Conservation (phyloP, 2,329 filamentous ascomycete genomes). For the Diaporthe vexans region DNA sequence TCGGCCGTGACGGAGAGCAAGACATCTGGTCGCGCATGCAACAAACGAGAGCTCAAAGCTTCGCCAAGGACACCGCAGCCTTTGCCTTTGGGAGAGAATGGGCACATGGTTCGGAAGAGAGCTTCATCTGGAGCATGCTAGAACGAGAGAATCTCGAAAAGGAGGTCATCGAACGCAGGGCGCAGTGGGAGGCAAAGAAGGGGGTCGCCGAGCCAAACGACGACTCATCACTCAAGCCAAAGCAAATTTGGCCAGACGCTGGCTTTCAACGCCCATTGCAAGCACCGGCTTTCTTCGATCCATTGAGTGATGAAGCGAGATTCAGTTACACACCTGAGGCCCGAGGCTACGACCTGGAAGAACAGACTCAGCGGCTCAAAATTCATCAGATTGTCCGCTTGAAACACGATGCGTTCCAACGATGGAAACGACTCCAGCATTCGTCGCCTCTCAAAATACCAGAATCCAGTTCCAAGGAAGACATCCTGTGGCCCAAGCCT, state of each 20-base stretch:
- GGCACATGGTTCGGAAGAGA: background rate
- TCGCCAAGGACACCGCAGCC: background rate
- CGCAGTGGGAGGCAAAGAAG: background rate
- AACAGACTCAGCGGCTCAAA: background rate
- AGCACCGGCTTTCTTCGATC: background rate
- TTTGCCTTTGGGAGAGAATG: constrained; percentile 3
- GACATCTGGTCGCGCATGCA: background rate
- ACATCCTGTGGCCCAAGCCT: background rate
- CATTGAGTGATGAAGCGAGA: background rate
- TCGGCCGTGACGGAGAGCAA: background rate
- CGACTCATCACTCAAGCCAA: background rate
- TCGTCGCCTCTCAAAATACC: background rate
- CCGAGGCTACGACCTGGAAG: background rate
- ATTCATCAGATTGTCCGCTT: background rate
- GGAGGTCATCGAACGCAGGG: background rate
- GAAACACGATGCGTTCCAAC: background rate
- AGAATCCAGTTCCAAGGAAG: background rate
- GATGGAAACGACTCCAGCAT: background rate
- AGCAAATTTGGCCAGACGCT: background rate
- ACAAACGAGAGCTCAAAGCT: background rate
- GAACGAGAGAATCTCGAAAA: background rate
- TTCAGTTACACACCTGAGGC: background rate
- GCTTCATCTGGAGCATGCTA: background rate
- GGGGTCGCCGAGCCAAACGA: background rate
- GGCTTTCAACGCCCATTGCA: background rate